Evolutionary conservation across 2,329 filamentous ascomycete genomes (phyloP).

Genomic region (Apiospora marii): DNA sequence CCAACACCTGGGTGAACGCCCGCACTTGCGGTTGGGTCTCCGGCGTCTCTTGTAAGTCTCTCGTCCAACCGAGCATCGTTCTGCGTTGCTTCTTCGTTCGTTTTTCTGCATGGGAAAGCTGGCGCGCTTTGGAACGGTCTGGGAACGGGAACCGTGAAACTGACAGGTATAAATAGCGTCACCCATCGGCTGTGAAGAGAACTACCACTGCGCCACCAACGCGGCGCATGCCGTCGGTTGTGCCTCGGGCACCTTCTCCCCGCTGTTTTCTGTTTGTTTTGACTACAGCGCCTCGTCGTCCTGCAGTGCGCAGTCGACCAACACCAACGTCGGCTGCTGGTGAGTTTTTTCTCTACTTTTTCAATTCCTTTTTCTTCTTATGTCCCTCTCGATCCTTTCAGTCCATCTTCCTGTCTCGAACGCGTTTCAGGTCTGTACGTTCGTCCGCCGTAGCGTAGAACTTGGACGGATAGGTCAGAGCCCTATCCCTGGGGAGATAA

Average conservation of each 20-base stretch:
- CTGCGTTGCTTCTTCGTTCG: neutral
- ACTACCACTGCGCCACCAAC: slow-evolving; percentile 43
- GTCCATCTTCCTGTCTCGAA: neutral
- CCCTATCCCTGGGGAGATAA: too few relatives aligned
- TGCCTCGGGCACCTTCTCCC: slow-evolving; percentile 37
- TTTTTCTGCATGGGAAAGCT: slow-evolving; percentile 21
- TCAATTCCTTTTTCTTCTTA: neutral
- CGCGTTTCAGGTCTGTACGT: neutral
- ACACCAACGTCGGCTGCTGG: slow-evolving; percentile 47
- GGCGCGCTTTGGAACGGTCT: too few relatives aligned
- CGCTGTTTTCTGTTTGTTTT: slow-evolving; percentile 46
- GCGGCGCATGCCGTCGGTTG: slow-evolving; percentile 46
- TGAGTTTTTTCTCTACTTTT: slow-evolving; percentile 33
- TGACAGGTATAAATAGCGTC: slow-evolving; percentile 31
- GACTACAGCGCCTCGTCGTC: slow-evolving; percentile 42
- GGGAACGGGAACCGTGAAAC: neutral
- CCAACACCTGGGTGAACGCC: slow-evolving; percentile 36
- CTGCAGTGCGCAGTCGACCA: slow-evolving; percentile 36
- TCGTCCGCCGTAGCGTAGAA: neutral
- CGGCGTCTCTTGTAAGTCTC: slow-evolving; percentile 39
- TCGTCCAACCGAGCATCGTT: neutral
- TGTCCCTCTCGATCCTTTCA: neutral
- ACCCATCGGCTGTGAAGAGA: slow-evolving; percentile 34
- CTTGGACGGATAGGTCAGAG: neutral
- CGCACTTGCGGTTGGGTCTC: slow-evolving; percentile 42